Base-by-base conservation (phyloP, 345 rosid genomes). In the Eucalyptus cloeziana region DNA sequence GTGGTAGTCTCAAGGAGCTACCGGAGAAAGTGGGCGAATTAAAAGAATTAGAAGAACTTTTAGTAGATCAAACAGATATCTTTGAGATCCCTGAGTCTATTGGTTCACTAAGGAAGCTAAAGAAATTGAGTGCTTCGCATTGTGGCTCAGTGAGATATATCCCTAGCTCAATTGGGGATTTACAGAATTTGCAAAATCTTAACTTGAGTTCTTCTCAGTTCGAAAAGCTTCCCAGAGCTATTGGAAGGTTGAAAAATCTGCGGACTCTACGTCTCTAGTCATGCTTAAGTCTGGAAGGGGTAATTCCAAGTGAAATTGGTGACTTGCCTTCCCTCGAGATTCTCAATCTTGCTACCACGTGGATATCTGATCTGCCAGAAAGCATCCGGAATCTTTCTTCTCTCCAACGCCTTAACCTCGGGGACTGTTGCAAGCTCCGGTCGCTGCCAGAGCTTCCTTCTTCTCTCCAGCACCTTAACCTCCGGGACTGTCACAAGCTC, bases 191-290 rank as follows among this genome's bases (percentile, higher is more conserved):
- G 33, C 33, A 30, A 62, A 9, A 30, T 13, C 17, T 62, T 4
- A 1, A 62, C 33, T 5, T 62, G 12, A 62, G 17, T 30, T 1
- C 1, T 30, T 13, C 33, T 62, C 17, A 2, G 33, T 30, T 62
- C 25, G 17, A 62, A 62, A 30, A 30, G 71, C 31, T 62, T 13
- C 33, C 33, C 4, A 62, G 33, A 12, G 17, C 69, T 30, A 30
- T 30, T 62, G 69, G 33, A 25, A 60, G 15, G 15, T 25, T 60
- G 31, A 5, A 10, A 64, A 64, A 14, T 5, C 21, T n/a, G 10
- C 37, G 3, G 3, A 2, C 2, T n/a, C 19, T 64, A n/a, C 0
- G 0, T n/a, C 37, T 64, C 5, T 0, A 0, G 4, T 4, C 0
- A 0, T 67, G 21, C 22, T 0, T 0, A 3, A 13, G 40, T 15